phyloP scores from a whole-genome alignment of 1,139 yeast genomes.

The Candida glucosophila region DNA sequence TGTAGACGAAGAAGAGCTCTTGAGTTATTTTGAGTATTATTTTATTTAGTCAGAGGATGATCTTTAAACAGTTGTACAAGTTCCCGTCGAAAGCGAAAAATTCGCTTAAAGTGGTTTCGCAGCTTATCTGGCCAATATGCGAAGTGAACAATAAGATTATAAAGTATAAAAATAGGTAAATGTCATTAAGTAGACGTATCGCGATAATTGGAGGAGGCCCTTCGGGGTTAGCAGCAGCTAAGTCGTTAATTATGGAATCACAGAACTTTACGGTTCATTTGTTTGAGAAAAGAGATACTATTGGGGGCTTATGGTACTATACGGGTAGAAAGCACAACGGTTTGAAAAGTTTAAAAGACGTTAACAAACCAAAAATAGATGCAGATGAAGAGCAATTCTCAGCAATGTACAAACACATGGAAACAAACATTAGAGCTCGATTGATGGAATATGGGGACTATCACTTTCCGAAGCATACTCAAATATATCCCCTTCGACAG shows the following conservation, averaged over 20 bases:
- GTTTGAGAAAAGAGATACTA: slow-evolving; percentile 29
- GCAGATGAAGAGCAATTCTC: slow-evolving; percentile 18
- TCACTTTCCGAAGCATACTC: slow-evolving; percentile 22
- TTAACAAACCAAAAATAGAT: slow-evolving; percentile 3
- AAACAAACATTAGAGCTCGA: slow-evolving; percentile 35
- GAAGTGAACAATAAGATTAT: no score
- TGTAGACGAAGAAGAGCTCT: no score
- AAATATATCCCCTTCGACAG: slow-evolving; percentile 26
- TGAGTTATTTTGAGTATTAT: no score
- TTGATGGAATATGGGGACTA: slow-evolving; percentile 35
- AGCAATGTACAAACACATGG: slow-evolving; percentile 40
- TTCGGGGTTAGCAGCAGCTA: slow-evolving; percentile 40
- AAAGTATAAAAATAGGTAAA: no score
- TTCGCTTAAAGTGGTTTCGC: no score
- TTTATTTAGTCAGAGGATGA: no score
- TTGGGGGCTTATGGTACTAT: slow-evolving; percentile 47
- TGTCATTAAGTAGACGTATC: slow-evolving; percentile 7
- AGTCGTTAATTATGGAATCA: slow-evolving; percentile 36
- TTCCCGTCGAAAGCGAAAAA: no score
- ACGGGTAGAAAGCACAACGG: slow-evolving; percentile 16
- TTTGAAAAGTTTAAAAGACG: slow-evolving; percentile 1
- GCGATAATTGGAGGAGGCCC: slow-evolving; percentile 50
- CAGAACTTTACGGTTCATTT: slow-evolving; percentile 26
- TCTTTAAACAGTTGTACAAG: no score
- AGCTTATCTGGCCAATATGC: no score